phyloP scores from a whole-genome alignment of 345 rosid genomes.

The Capsella bursapastoris region DNA sequence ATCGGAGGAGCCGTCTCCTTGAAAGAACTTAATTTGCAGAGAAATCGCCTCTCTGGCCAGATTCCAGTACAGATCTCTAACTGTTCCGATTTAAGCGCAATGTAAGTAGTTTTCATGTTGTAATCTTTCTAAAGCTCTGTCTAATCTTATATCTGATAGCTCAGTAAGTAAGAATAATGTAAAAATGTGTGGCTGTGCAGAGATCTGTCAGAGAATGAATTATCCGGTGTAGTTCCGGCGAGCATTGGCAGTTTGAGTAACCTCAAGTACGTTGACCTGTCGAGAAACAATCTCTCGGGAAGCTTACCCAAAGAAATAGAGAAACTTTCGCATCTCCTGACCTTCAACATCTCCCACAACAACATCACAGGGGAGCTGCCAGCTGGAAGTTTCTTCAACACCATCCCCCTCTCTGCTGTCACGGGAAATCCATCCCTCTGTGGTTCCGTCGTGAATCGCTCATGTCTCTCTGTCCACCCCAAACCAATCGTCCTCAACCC shows the following conservation, averaged over 20 bases:
- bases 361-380: slow-evolving; percentile 84
- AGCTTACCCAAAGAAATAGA: slow-evolving; percentile 76
- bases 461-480: slow-evolving; percentile 85
- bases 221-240: slow-evolving; percentile 71
- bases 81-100: slow-evolving; percentile 61
- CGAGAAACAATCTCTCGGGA: slow-evolving; percentile 71
- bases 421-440: slow-evolving; percentile 80
- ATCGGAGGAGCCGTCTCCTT: slow-evolving; percentile 71
- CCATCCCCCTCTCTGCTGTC: slow-evolving; percentile 75
- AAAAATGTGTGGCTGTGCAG: slow-evolving; percentile 42
- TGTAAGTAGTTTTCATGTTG: slow-evolving; percentile 56
- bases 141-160: no score
- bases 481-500: slow-evolving; percentile 98
- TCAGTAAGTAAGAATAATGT: no score
- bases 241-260: slow-evolving; percentile 63
- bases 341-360: slow-evolving; percentile 86
- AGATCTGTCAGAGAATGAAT: slow-evolving; percentile 66
- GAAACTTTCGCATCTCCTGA: slow-evolving; percentile 66
- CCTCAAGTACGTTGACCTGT: slow-evolving; percentile 74
- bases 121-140: not conserved
- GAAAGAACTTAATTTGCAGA: slow-evolving; percentile 62
- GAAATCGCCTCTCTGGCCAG: slow-evolving; percentile 69
- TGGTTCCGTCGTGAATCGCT: slow-evolving; percentile 81
- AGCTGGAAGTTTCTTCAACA: slow-evolving; percentile 89
- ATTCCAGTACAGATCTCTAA: slow-evolving; percentile 64